These are phyloP conservation scores for Tarenaya hassleriana DNA, from an alignment of 345 rosid genomes.

Conservation along the genomic window DNA sequence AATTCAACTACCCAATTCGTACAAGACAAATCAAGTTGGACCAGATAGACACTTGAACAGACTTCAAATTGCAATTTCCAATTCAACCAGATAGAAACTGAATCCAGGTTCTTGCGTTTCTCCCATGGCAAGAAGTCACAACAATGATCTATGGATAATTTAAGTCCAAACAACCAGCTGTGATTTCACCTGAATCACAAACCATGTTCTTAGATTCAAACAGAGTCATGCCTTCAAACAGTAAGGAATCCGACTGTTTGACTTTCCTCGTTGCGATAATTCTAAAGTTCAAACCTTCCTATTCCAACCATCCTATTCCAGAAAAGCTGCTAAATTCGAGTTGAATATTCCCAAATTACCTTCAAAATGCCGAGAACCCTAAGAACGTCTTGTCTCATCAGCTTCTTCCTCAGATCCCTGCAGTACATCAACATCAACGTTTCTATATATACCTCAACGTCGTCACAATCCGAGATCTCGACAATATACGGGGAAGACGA, in stretches of 20 bases:
- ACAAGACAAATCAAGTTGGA: not conserved
- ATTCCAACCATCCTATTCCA: too few species aligned
- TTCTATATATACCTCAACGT: constrained; percentile 93
- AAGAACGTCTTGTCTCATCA: constrained; percentile 80
- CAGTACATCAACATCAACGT: constrained; percentile 89
- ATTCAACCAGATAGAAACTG: too few species aligned
- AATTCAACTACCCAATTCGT: too few species aligned
- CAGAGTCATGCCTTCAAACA: too few species aligned
- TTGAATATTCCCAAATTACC: constrained; percentile 34
- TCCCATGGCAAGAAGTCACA: too few species aligned
- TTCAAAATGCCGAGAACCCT: constrained; percentile 90
- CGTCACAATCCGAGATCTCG: constrained; percentile 97
- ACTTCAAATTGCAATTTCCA: constrained; percentile 49
- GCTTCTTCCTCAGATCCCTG: constrained; percentile 85
- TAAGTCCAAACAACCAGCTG: too few species aligned
- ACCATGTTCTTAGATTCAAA: too few species aligned
- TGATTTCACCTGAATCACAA: too few species aligned
- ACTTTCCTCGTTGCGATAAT: not conserved
- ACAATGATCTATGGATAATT: too few species aligned
- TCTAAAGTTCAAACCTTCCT: not conserved
- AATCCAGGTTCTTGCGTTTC: too few species aligned
- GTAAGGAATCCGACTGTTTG: too few species aligned
- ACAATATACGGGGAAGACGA: constrained; percentile 57
- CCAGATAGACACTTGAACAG: not conserved
- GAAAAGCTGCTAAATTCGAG: not conserved